Base-by-base conservation (phyloP, 768 basidiomycete genomes). In the Hygrophorus russula region DNA sequence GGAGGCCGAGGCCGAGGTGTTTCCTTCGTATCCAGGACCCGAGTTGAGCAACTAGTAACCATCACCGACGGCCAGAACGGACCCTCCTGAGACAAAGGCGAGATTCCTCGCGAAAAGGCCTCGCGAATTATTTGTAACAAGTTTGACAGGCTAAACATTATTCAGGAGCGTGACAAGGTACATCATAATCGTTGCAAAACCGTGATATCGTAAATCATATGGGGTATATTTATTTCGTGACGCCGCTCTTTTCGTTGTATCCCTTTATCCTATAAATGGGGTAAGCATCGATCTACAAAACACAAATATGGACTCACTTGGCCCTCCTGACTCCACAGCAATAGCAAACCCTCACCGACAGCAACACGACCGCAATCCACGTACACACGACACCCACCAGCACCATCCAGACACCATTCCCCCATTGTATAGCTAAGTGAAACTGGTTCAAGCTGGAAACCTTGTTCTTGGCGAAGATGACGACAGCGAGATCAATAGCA, bases 341-440 rank as follows among this genome's bases (percentile, higher is more conserved):
- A 44, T 74, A 71, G 52, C 81, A 86, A 12, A 71, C 74, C 24
- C 78, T 67, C 13, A 76, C 74, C 31, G 77, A 75, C 37, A 85
- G 63, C n/a, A 74, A 53, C 24, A 82, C 54, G 29, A 84, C 70
- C 0, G 74, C 73, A 2, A 71, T 35, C 80, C 82, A 86, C 1
- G 73, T 69, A 49, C 75, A 56, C 8, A 74, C 49, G 41, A 74
- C 59, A 12, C 73, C 77, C 3, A 54, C 65, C 33, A 86, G 51
- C n/a, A 76, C 69, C 74, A 88, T 73, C 83, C 83, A 87, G 6
- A 80, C 71, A 7, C 59, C 82, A 47, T 78, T 76, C n/a, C 85
- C 82, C 58, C 73, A 82, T 10, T 57, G 47, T 7, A 80, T 68
- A 0, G 51, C 57, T 19, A 85, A 65, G 36, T 59, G 49, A 36